Evolutionary conservation across 1,284 basidiomycete genomes (phyloP), one percentile per base, ranked within the genome.

Genomic region (Pholiota adiposa): DNA sequence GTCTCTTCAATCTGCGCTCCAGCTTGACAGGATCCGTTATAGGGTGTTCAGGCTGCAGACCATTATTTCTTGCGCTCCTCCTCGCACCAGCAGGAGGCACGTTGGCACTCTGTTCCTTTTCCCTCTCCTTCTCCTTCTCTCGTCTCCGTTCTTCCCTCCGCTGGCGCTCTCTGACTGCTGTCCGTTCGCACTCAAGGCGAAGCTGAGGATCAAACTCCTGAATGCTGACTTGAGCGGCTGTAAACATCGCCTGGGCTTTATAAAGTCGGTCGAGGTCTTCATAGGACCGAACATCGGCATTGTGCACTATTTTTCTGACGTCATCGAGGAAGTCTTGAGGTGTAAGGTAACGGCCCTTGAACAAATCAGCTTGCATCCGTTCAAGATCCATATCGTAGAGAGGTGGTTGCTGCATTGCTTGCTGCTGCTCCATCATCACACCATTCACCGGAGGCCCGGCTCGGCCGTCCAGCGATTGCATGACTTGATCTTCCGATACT

Each of bases 241-340:
- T 96, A 60, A 89, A 85, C 94, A 99, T 94, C 55, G 95, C 92
- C 63, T 94, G 89, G 0, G 97, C 93, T 66, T 91, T 90, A 68
- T 87, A 84, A 31, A 93, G 74, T 38, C 92, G 80, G 9, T 97
- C 97, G 8, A 79, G 73, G 70, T 98, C 95, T 62, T 88, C 83
- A 51, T 86, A 68, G 23, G 79, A 73, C 40, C 85, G 82, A 34
- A 86, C 80, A 48, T 85, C 80, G 0, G 97, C 92, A 67, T 99
- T 99, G 66, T 90, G 86, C 19, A 96, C 91, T 62, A 99, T 98
- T 75, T 92, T 92, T 52, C 83, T 80, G 55, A 98, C 83, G 70
- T 98, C 97, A 43, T 89, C 87, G 8, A 98, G 82, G 77, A 99
- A 97, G 58, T 93, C 87, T 52, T 88, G 84, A 0, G 93, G 92